Evolutionary conservation across 495 filamentous ascomycete species (phyloP).

Genomic region (Oleoguttula mirabilis): DNA sequence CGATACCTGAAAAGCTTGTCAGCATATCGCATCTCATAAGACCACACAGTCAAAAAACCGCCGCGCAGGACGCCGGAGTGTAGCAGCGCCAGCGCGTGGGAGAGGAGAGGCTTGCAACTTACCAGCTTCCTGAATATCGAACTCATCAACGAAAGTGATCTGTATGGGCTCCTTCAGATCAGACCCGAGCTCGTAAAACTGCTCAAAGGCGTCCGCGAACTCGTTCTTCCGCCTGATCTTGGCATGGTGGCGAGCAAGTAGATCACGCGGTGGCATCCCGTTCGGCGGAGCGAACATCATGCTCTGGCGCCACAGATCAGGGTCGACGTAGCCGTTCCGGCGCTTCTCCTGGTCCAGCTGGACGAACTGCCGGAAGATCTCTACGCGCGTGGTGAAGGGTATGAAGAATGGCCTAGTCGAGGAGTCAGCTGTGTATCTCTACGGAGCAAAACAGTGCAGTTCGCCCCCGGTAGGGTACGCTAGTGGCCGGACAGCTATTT

Average conservation of each 20-base stretch:
- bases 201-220: slow-evolving; percentile 74
- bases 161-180: slow-evolving; percentile 93
- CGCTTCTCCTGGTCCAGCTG: slow-evolving; percentile 61
- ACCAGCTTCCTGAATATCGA: slow-evolving; percentile 74
- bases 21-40: too few species aligned
- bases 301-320: slow-evolving; percentile 66
- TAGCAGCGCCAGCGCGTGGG: too few species aligned
- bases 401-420: slow-evolving; percentile 97
- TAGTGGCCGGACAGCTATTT: too few species aligned
- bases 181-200: slow-evolving; percentile 72
- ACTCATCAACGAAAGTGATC: slow-evolving; percentile 92
- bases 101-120: too few species aligned
- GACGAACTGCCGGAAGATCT: slow-evolving; percentile 91
- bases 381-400: slow-evolving; percentile 80
- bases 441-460: too few species aligned
- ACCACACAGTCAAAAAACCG: too few species aligned
- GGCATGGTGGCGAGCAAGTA: slow-evolving; percentile 62
- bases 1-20: too few species aligned
- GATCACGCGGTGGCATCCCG: slow-evolving; percentile 30
- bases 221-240: slow-evolving; percentile 67
- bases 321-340: slow-evolving; percentile 61
- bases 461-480: too few species aligned
- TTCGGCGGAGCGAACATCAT: slow-evolving; percentile 24
- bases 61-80: too few species aligned
- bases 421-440: too few species aligned